Base-by-base conservation (phyloP, 805 yeast genomes). In the Starmerella scarabaei region DNA sequence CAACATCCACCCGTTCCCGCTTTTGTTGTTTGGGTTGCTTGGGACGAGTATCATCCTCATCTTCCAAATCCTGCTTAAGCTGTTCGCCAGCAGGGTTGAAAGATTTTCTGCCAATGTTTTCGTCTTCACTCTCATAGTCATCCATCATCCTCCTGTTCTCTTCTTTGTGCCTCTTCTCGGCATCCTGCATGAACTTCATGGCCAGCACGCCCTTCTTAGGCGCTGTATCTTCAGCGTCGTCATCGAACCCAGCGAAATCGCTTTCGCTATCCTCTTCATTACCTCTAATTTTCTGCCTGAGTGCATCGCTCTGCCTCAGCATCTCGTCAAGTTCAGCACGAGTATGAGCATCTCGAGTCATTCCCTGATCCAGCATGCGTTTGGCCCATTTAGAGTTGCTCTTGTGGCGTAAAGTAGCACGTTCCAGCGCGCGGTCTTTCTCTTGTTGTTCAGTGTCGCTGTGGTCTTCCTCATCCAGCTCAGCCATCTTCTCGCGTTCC, bases 101-200 rank as follows among this genome's bases (percentile, higher is more conserved):
- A 2, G 49, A 36, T 19, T 38, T 39, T 5, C 54, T 75, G 30
- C 97, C 97, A 45, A 69, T 57, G 9, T 59, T 63, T 11, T 57
- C 60, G 12, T 55, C 57, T 11, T 30, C 42, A 12, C 37, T 32
- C n/a, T 42, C 47, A 17, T 32, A 36, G 26, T 57, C 61, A 18
- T 58, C 64, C 29, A 64, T 59, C 4, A 57, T 68, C 43, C 67
- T 66, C 37, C 66, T 60, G 57, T 83, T 86, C 32, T 68, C 74
- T 39, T 69, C 67, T 43, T 67, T 70, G 46, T 73, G 72, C 49
- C 77, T 70, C 41, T 75, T 77, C 45, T 79, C 93, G 1, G 97
- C 97, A 44, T 79, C 80, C 49, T 70, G 77, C 97, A 88, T 88
- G 59, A 88, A 88, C 50, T 86, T 93, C 97, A 91, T 91, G 36